Evolutionary conservation across 2,329 filamentous ascomycete species (phyloP), one percentile per base, ranked within the genome.

Genomic region (Orbilia brochopaga): DNA sequence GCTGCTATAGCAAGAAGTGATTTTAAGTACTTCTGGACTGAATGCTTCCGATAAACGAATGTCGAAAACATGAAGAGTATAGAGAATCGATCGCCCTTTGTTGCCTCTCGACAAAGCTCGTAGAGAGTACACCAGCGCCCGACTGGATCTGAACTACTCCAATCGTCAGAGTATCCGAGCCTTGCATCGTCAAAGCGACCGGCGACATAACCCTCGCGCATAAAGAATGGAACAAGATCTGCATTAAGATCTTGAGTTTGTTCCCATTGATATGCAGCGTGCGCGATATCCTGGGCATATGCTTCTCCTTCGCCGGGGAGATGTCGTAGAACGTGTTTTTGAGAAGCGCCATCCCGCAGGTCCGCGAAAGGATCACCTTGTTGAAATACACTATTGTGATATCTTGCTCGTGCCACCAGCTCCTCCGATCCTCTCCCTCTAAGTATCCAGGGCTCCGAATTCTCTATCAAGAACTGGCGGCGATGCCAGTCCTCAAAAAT

Each of bases 401-500:
- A n/a, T n/a, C 5, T n/a, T n/a, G 15, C 19, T 15, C 42, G 42
- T 15, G 4, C 42, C 15, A 46, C 3, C 15, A 46, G 42, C 15
- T 3, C 42, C 3, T 3, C 13, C 3, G 4, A 3, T 5, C 42
- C 42, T 46, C 15, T n/a, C 3, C 19, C 42, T n/a, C 13, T 46
- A 46, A 46, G 27, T 3, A 32, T 32, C 27, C 3, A 8, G 27
- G 4, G 6, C 4, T 27, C 13, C 23, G 48, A 27, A 6, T 15
- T 17, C 17, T 52, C 48, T 2, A 52, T 52, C 23, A 52, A 27
- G 23, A 52, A 52, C 15, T 21, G n/a, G 15, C n/a, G 48, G 13
- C 23, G n/a, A 27, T 52, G 6, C 48, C 48, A 52, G 23, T 81
- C 76, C 1, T 76, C 27, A 3, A 82, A 76, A n/a, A 84, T 79